A percentile compares a stretch with the other conserved stretches of the same genome.
These are phyloP conservation scores for Ceratocystis harringtonii DNA, from an alignment of 2,329 filamentous ascomycete species.

Conservation along the genomic window DNA sequence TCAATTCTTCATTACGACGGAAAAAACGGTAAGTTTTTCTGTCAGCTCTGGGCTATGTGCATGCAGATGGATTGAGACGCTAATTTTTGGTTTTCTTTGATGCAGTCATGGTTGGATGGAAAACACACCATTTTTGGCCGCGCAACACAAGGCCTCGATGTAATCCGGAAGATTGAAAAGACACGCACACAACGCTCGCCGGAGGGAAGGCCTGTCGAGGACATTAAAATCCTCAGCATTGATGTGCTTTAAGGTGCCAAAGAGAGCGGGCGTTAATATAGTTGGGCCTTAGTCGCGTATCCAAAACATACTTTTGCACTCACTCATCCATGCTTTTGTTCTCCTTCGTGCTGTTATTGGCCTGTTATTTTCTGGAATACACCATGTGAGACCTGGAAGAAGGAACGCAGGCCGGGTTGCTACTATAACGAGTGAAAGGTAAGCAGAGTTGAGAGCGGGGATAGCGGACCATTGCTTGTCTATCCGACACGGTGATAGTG, in stretches of 20 bases:
- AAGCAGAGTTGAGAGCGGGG: not conserved
- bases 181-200: slow-evolving; percentile 66
- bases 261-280: not conserved
- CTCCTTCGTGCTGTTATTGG: not conserved
- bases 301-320: not conserved
- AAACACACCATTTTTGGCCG: slow-evolving; percentile 95
- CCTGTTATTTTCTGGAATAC: not conserved
- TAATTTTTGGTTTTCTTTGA: slow-evolving; percentile 10
- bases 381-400: not conserved
- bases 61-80: not conserved
- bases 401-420: not conserved
- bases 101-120: slow-evolving; percentile 73
- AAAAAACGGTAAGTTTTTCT: slow-evolving; percentile 58
- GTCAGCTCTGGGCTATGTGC: not conserved
- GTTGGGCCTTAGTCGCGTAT: not conserved
- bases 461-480: no score
- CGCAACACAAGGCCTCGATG: slow-evolving; percentile 78
- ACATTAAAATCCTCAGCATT: slow-evolving; percentile 95
- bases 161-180: slow-evolving; percentile 93
- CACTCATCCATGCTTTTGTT: not conserved
- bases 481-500: no score
- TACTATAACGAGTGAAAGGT: not conserved
- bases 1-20: slow-evolving; percentile 97
- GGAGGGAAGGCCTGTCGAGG: slow-evolving; percentile 87
- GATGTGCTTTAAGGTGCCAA: slow-evolving; percentile 33